Percentiles rank a stretch among this genome's conserved stretches.
Conservation (phyloP, 2,329 filamentous ascomycete genomes). For the Davidsoniella virescens region DNA sequence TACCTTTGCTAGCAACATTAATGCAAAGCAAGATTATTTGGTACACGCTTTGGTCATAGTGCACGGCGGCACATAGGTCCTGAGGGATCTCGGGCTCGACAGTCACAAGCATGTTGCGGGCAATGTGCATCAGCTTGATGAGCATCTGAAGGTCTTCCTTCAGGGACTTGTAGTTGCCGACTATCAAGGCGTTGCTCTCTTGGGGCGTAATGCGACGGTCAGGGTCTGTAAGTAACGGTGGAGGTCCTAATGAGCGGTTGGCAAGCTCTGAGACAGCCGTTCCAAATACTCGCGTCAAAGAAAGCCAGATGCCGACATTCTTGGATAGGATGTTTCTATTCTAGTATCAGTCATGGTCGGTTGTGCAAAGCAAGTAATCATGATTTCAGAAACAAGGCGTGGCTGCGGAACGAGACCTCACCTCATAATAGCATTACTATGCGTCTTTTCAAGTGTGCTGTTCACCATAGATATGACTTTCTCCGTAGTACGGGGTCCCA, state of each 20-base stretch:
- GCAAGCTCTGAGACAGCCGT: conserved; percentile 45
- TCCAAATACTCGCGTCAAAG: conserved; percentile 44
- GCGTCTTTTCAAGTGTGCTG: conserved; percentile 47
- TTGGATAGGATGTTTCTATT: conserved; percentile 40
- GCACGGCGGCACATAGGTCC: conserved; percentile 46
- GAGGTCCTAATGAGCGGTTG: conserved; percentile 39
- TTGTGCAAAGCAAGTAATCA: background rate
- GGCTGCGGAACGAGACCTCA: conserved; percentile 19
- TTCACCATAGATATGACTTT: conserved; percentile 41
- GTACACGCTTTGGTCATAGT: conserved; percentile 50
- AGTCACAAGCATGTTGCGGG: conserved; percentile 47
- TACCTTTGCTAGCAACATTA: conserved; percentile 51
- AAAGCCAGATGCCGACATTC: conserved; percentile 51
- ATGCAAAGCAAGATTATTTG: conserved; percentile 49
- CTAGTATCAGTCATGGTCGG: background rate
- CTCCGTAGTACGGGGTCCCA: conserved; percentile 38
- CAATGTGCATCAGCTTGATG: conserved; percentile 52
- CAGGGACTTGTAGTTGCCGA: conserved; percentile 43
- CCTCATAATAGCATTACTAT: conserved; percentile 43
- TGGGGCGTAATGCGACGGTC: conserved; percentile 42
- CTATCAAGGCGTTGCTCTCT: conserved; percentile 45
- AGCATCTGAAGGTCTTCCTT: conserved; percentile 47
- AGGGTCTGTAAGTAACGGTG: conserved; percentile 35
- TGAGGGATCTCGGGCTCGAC: conserved; percentile 48
- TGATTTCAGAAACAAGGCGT: too few species aligned